phyloP scores from a whole-genome alignment of 106 monocot species.

The Platanthera zijinensis region DNA sequence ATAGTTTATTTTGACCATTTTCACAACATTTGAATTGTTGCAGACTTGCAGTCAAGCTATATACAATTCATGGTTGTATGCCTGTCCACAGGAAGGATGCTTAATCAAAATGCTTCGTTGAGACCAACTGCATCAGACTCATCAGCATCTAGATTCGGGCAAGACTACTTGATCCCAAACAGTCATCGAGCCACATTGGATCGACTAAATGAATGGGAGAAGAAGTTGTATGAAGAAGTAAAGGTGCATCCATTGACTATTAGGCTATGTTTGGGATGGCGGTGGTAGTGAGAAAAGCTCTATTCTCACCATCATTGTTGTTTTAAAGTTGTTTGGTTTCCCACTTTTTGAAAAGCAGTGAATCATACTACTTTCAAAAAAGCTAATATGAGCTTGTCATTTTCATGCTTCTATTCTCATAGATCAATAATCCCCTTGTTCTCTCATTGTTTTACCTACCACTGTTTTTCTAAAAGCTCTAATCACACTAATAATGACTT shows the following conservation, averaged over 20 bases:
- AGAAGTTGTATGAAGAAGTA: conserved; percentile 91
- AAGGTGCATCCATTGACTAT: conserved; percentile 38
- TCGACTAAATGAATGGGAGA: conserved; percentile 83
- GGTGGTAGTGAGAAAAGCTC: too few relatives aligned
- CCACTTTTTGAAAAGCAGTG: too few relatives aligned
- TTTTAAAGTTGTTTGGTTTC: too few relatives aligned
- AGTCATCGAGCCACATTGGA: conserved; percentile 78
- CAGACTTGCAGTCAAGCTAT: not conserved
- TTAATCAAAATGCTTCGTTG: conserved; percentile 43
- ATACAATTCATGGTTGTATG: not conserved
- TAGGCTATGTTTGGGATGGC: not conserved
- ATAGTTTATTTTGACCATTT: too few relatives aligned
- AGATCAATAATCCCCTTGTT: too few relatives aligned
- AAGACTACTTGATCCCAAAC: conserved; percentile 50
- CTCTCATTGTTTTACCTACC: too few relatives aligned
- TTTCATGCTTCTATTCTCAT: too few relatives aligned
- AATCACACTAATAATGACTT: too few relatives aligned
- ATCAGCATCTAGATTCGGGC: conserved; percentile 29
- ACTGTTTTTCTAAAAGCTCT: too few relatives aligned
- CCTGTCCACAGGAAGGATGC: conserved; percentile 34
- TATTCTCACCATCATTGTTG: too few relatives aligned
- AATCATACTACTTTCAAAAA: too few relatives aligned
- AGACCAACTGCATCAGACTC: not conserved
- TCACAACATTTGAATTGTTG: not conserved
- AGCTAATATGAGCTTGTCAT: too few relatives aligned